phyloP scores from a whole-genome alignment of 1,284 basidiomycete species.

The Ustilago curta region DNA sequence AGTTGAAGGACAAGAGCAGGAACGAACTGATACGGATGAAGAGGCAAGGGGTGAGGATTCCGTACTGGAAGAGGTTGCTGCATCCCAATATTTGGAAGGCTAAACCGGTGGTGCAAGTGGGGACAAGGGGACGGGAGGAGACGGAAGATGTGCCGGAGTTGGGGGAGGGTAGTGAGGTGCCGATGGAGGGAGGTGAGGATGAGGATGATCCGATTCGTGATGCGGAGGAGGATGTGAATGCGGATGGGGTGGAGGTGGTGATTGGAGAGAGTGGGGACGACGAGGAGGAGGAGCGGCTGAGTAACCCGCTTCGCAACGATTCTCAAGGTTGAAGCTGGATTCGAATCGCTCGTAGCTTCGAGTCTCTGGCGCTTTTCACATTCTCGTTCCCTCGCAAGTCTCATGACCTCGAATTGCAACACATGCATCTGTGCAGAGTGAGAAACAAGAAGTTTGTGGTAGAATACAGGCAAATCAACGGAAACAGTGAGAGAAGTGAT shows the following conservation, averaged over 20 bases:
- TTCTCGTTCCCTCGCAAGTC: neutral
- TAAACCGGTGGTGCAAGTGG: slow-evolving; percentile 5
- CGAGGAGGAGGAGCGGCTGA: slow-evolving; percentile 5
- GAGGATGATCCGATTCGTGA: slow-evolving; percentile 19
- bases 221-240: slow-evolving; percentile 2
- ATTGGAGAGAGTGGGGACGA: slow-evolving; percentile 1
- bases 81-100: slow-evolving; percentile 49
- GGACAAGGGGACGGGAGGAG: slow-evolving; percentile 20
- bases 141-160: slow-evolving; percentile 41
- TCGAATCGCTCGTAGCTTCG: neutral
- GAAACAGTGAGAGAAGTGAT: slow-evolving; percentile 4
- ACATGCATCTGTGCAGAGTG: neutral
- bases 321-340: neutral
- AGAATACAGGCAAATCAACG: slow-evolving; percentile 18
- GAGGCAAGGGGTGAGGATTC: slow-evolving; percentile 36
- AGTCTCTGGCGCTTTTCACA: neutral
- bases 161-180: slow-evolving; percentile 3
- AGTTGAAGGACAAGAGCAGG: slow-evolving; percentile 61
- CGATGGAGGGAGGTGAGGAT: slow-evolving; percentile 1
- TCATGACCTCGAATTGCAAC: neutral
- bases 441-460: neutral
- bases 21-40: slow-evolving; percentile 56
- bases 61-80: slow-evolving; percentile 52
- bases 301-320: slow-evolving; percentile 28
- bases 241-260: slow-evolving; percentile 19